Base-by-base conservation (phyloP, 140 eudicot genomes). In the Cichorium intybus region DNA sequence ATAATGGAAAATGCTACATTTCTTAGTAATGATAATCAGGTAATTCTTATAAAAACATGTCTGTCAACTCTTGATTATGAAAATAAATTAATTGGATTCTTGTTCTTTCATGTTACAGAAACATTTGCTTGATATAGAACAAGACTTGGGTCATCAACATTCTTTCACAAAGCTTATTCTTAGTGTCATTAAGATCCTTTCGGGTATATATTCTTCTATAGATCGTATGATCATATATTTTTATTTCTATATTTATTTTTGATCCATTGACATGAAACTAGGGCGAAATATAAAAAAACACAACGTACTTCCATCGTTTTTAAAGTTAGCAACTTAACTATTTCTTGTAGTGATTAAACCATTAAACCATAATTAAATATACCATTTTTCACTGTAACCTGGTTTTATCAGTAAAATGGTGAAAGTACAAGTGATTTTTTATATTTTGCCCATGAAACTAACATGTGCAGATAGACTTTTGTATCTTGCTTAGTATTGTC, bases 1-100 rank as follows among this genome's bases (percentile, higher is more conserved):
- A 85, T 91, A 43, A 85, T 91, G 98, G 96, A 87, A 78, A 87
- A 85, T 74, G 90, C 96, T 43, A 87, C 96, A 1, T 87, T 91
- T 71, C 87, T 87, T 53, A 91, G 97, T 62, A 79, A 71, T 39
- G 88, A 87, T 56, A 91, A 87, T 78, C 97, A 91, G 97, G 97
- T 91, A 66, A 74, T 33, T 7, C 4, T 24, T 20, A 27, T 48
- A 24, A n/a, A 33, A 37, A 52, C 9, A 10, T 31, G 58, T 41
- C 59, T 69, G 59, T 15, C n/a, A 22, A 33, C 31, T 52, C 11
- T 69, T 21, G 27, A 53, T 48, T 23, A 61, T 55, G 12, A 46
- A 22, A 31, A n/a, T 27, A 31, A 51, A 62, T 51, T 73, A 68
- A 62, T 50, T 39, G 23, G 48, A 69, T 24, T 59, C 6, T 39